Evolutionary conservation across 1,284 basidiomycete genomes (phyloP).

Genomic region (Ceratobasidium theobromae): DNA sequence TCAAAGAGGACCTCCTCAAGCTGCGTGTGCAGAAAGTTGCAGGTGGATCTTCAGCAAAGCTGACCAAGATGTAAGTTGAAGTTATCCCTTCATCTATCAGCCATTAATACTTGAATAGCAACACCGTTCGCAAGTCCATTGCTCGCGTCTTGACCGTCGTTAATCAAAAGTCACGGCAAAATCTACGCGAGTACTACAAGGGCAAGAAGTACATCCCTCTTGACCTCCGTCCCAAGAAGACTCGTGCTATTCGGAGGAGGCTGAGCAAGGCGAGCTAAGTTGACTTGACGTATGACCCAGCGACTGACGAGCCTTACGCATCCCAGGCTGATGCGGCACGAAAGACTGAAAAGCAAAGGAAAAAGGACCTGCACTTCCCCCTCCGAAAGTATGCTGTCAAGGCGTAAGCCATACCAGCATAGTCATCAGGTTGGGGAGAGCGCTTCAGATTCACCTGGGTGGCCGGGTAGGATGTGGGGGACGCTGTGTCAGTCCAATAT

Average conservation of each 20-base stretch:
- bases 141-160: slow-evolving; percentile 98
- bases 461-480: slow-evolving; percentile 14
- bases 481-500: slow-evolving; percentile 31
- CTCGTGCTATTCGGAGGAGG: slow-evolving; percentile 95
- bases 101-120: slow-evolving; percentile 53
- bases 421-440: neutral
- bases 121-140: slow-evolving; percentile 97
- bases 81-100: neutral
- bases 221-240: slow-evolving; percentile 98
- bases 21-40: slow-evolving; percentile 98
- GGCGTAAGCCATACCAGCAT: slow-evolving; percentile 48
- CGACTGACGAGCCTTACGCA: slow-evolving; percentile 32
- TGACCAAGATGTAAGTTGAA: slow-evolving; percentile 89
- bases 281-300: neutral
- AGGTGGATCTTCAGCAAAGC: slow-evolving; percentile 92
- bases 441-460: neutral
- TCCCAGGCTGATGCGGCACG: slow-evolving; percentile 73
- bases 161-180: slow-evolving; percentile 97
- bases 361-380: slow-evolving; percentile 95
- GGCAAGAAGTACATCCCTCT: slow-evolving; percentile 96
- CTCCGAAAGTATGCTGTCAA: slow-evolving; percentile 81
- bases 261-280: slow-evolving; percentile 73
- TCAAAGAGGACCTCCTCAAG: slow-evolving; percentile 92
- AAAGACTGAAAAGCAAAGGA: slow-evolving; percentile 88
- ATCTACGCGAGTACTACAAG: slow-evolving; percentile 98